Conservation (phyloP, 345 rosid species). For the Citrus medica region DNA sequence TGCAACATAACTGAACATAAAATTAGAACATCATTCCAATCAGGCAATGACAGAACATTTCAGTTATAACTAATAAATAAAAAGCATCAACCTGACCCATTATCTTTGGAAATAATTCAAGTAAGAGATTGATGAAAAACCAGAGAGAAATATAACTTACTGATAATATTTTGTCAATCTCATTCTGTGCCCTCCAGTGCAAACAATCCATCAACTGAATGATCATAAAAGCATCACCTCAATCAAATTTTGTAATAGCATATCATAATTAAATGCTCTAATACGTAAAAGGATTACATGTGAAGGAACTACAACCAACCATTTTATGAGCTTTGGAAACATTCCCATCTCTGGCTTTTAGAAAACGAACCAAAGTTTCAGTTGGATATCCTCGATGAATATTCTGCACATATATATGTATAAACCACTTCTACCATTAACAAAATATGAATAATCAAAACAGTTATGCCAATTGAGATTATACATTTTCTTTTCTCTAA, state of each 20-base stretch:
- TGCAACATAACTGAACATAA: not conserved
- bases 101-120: not conserved
- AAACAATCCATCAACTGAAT: conserved; percentile 82
- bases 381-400: conserved; percentile 63
- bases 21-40: not conserved
- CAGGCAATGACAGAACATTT: not conserved
- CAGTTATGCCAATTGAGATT: not conserved
- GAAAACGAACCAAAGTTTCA: conserved; percentile 60
- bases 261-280: not conserved
- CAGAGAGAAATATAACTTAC: conserved; percentile 40
- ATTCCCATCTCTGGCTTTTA: conserved; percentile 76
- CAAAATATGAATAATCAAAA: not conserved
- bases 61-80: not conserved
- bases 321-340: conserved; percentile 68
- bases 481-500: not conserved
- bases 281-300: not conserved
- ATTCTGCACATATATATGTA: conserved; percentile 35
- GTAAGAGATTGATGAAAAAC: not conserved
- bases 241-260: not conserved
- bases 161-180: conserved; percentile 67
- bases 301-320: conserved; percentile 35
- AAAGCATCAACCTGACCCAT: not conserved
- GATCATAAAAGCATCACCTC: conserved; percentile 9
- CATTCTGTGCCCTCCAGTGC: conserved; percentile 85
- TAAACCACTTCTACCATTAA: not conserved